Evolutionary conservation across 202 grass and related monocot genomes (phyloP).

Genomic region (Tripidium arundinaceum): DNA sequence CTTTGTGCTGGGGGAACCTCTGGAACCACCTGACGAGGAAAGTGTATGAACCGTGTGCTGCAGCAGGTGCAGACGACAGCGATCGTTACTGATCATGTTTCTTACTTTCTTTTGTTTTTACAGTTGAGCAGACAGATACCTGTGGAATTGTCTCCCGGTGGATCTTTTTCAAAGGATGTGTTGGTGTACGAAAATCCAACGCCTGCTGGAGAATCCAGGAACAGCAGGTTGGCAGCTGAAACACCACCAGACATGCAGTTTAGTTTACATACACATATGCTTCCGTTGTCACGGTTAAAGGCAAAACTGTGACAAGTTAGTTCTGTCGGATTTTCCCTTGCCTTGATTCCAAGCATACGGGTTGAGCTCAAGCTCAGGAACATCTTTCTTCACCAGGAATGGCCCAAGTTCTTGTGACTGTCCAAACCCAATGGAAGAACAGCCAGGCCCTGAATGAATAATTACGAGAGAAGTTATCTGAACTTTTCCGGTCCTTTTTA

Average conservation of each 20-base stretch:
- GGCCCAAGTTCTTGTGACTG: conserved; percentile 55
- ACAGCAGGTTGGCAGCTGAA: conserved; percentile 54
- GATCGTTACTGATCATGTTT: background rate
- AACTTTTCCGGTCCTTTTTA: background rate
- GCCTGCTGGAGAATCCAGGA: conserved; percentile 49
- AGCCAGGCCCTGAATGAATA: conserved; percentile 41
- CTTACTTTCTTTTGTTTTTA: background rate
- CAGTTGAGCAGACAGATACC: background rate
- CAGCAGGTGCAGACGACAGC: background rate
- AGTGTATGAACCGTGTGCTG: conserved; percentile 42
- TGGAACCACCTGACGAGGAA: conserved; percentile 56
- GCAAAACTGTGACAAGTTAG: conserved; percentile 14
- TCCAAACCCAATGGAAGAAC: conserved; percentile 52
- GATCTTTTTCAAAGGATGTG: conserved; percentile 35
- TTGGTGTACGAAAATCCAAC: conserved; percentile 66
- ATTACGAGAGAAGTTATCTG: background rate
- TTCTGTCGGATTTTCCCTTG: background rate
- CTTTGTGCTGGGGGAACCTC: conserved; percentile 56
- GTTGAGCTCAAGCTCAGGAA: conserved; percentile 45
- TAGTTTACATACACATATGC: background rate
- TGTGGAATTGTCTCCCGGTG: conserved; percentile 48
- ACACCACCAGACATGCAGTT: background rate
- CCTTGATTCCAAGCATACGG: conserved; percentile 55
- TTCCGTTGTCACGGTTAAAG: background rate
- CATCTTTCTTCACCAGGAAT: conserved; percentile 45